phyloP scores from a whole-genome alignment of 2,329 filamentous ascomycete species.

The Xylaria multiplex region DNA sequence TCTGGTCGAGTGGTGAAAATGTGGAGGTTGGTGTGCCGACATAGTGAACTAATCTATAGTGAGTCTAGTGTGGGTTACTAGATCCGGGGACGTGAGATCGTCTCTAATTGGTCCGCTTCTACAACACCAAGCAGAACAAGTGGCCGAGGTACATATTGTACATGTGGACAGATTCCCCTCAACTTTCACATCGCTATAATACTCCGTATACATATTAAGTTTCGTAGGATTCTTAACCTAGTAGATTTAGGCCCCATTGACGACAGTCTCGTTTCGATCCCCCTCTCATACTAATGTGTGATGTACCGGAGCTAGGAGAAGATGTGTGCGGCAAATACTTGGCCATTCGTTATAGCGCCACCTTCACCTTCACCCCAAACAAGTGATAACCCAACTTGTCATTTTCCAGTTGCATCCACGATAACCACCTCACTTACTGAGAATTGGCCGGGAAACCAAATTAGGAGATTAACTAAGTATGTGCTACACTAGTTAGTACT shows the following conservation, averaged over 20 bases:
- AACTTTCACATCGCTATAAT: background rate
- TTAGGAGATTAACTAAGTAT: background rate
- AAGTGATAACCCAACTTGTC: background rate
- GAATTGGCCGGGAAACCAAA: background rate
- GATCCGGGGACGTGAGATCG: conserved; percentile 21
- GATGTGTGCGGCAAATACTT: too few species aligned
- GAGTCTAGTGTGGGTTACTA: background rate
- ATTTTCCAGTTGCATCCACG: background rate
- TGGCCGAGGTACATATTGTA: background rate
- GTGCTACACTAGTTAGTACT: background rate
- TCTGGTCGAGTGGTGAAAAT: background rate
- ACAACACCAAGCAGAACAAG: too few species aligned
- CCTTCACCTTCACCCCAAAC: too few species aligned
- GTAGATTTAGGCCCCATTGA: too few species aligned
- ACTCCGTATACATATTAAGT: background rate
- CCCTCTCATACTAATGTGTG: background rate
- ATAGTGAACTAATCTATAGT: background rate
- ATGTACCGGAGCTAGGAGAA: too few species aligned
- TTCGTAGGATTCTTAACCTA: background rate
- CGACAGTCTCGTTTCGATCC: background rate
- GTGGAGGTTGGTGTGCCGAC: conserved; percentile 2
- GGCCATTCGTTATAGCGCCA: background rate
- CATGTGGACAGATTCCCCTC: background rate
- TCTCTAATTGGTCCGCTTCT: conserved; percentile 22
- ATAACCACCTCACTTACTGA: background rate